Evolutionary conservation across 805 yeast genomes (phyloP), one percentile per base, ranked within the genome.

Genomic region (Wickerhamiella galacta): DNA sequence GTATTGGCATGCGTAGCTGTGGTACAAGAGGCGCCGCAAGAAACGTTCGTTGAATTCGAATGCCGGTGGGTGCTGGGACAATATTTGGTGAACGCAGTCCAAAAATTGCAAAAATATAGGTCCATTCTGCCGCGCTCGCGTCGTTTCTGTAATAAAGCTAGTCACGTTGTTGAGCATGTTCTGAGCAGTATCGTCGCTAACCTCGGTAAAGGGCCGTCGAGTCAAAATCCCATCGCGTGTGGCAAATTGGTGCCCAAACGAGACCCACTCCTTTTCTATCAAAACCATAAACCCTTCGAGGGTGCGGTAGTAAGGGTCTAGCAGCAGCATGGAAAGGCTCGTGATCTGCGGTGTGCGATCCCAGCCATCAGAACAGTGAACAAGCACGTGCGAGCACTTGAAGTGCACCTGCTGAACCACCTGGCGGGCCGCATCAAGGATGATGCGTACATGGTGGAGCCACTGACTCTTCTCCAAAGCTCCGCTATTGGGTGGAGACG

Each of bases 361-460:
- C 98, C 98, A 90, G 1, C 98, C 98, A 58, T 90, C 98, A 1
- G 95, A 82, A 52, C 98, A 90, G 57, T 90, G 98, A 5, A 90
- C 67, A 7, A 90, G 51, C 3, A 87, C 65, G 51, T 87, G 92
- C 14, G 90, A 77, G 40, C 74, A 71, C 52, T 82, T 81, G 44
- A 75, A 69, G 34, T 80, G 79, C 16, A 90, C 66, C n/a, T 87
- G 77, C 47, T 81, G 76, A 17, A 77, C 71, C 30, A 90, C 68
- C 22, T 78, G 64, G 35, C 79, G 85, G 0, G 83, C 76, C 0
- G 92, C 75, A 30, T 72, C 72, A 31, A 90, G 53, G 22, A 87
- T 62, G 15, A 76, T 63, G 8, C 72, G 61, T 2, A 81, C 57
- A 39, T 81, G 72, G 45, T 70, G 73, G 15, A 82, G 56, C 98